A percentile compares a stretch with the other conserved stretches of the same genome.
Evolutionary conservation across 192 early-diverging fungal genomes (phyloP).

Genomic region (Gorgonomyces haynaldii): DNA sequence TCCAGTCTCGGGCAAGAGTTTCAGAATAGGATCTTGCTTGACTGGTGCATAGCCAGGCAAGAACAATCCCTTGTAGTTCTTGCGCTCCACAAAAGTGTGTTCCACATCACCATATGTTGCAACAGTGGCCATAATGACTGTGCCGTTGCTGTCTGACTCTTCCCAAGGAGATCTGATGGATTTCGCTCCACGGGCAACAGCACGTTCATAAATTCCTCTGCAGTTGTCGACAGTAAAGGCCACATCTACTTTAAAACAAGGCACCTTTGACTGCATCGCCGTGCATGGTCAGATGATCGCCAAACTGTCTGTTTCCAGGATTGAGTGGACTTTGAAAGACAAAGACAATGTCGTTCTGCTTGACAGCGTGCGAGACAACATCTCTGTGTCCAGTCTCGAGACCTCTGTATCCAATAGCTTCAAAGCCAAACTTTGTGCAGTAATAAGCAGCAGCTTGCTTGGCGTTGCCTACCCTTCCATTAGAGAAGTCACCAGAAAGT

Average conservation of each 20-base stretch:
- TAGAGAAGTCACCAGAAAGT: conserved; percentile 46
- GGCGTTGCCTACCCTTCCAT: conserved; percentile 70
- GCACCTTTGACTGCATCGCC: conserved; percentile 79
- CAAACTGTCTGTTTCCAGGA: conserved; percentile 57
- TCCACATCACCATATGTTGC: conserved; percentile 92
- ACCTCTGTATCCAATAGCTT: conserved; percentile 84
- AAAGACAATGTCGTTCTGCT: conserved; percentile 68
- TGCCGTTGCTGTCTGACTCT: conserved; percentile 77
- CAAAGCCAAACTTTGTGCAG: conserved; percentile 64
- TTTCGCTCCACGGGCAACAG: conserved; percentile 75
- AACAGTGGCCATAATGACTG: conserved; percentile 84
- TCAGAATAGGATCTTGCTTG: conserved; percentile 21
- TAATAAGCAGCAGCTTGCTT: conserved; percentile 95
- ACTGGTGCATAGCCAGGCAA: conserved; percentile 60
- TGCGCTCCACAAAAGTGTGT: conserved; percentile 86
- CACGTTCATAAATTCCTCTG: conserved; percentile 64
- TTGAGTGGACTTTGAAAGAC: conserved; percentile 87
- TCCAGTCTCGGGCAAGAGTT: conserved; percentile 44
- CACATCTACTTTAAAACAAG: conserved; percentile 52
- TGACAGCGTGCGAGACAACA: conserved; percentile 75
- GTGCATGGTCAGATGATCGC: conserved; percentile 37
- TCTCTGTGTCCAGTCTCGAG: conserved; percentile 89
- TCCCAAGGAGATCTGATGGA: conserved; percentile 68
- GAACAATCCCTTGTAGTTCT: conserved; percentile 71
- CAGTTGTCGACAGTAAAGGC: conserved; percentile 84